Percentiles rank a stretch among this genome's conserved stretches.
phyloP scores from a whole-genome alignment of 1,284 basidiomycete species.

The Naganishia liquefaciens region DNA sequence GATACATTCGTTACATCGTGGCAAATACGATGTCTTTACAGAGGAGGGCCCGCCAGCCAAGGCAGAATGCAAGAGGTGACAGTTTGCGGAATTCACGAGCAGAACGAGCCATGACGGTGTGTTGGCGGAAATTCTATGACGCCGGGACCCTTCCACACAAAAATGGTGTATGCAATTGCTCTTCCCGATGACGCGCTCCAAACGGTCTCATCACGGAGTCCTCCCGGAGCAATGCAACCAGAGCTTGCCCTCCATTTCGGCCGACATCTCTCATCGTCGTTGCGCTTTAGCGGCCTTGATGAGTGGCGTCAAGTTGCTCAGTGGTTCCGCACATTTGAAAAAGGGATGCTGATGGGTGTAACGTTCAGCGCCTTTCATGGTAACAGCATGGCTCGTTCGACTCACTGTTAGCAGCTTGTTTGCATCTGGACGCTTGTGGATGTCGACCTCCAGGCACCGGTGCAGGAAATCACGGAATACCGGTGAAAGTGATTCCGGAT shows the following conservation, averaged over 20 bases:
- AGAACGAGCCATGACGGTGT: background rate
- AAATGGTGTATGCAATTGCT: no score
- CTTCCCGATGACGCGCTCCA: no score
- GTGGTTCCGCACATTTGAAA: slow-evolving; percentile 81
- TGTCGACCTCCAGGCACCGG: slow-evolving; percentile 89
- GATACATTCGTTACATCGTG: slow-evolving; percentile 21
- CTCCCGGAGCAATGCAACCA: no score
- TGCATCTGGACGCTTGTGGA: slow-evolving; percentile 87
- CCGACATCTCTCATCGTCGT: slow-evolving; percentile 3
- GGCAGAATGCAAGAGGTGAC: no score
- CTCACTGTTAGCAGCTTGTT: slow-evolving; percentile 74
- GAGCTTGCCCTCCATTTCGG: no score
- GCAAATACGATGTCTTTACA: slow-evolving; percentile 14
- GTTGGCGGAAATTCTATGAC: slow-evolving; percentile 1
- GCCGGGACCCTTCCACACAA: no score
- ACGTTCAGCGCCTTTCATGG: slow-evolving; percentile 6
- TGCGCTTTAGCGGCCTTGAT: slow-evolving; percentile 75
- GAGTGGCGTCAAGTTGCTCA: slow-evolving; percentile 80
- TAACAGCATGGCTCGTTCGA: slow-evolving; percentile 32
- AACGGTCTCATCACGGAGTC: no score
- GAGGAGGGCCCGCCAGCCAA: background rate
- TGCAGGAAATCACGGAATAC: slow-evolving; percentile 91
- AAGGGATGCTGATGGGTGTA: slow-evolving; percentile 68
- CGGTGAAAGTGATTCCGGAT: slow-evolving; percentile 82
- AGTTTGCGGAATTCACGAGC: no score